Percentiles rank a stretch among this genome's conserved stretches.
Conservation (phyloP, 2,329 filamentous ascomycete species). For the Fusarium graminum region DNA sequence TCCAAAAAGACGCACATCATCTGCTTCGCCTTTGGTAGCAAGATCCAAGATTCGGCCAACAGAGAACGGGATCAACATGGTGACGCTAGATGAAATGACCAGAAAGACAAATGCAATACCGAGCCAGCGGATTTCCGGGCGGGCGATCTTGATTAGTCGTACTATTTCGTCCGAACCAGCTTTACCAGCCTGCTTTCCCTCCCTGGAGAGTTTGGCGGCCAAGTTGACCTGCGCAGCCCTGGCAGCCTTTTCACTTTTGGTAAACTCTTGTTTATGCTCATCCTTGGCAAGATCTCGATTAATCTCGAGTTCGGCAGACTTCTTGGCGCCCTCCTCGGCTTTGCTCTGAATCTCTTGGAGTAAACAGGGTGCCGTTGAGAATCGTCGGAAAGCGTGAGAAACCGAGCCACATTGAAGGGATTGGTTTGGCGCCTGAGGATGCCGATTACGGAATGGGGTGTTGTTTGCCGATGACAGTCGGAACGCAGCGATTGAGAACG, state of each 20-base stretch:
- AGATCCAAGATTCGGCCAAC: constrained; percentile 96
- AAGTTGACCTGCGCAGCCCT: constrained; percentile 92
- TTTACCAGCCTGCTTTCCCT: constrained; percentile 70
- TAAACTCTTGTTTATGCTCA: constrained; percentile 61
- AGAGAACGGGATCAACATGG: constrained; percentile 96
- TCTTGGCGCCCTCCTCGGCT: constrained; percentile 53
- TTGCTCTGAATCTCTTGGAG: constrained; percentile 48
- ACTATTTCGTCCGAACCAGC: constrained; percentile 82
- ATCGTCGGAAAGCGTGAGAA: constrained; percentile 47
- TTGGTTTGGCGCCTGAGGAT: constrained; percentile 11
- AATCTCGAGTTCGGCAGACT: constrained; percentile 49
- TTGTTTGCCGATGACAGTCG: constrained; percentile 33
- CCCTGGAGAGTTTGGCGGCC: constrained; percentile 87
- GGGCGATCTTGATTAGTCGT: constrained; percentile 89
- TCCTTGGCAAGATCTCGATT: constrained; percentile 53
- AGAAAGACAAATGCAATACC: constrained; percentile 85
- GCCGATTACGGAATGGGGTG: constrained; percentile 15
- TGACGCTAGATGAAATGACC: constrained; percentile 89
- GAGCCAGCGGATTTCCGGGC: constrained; percentile 84
- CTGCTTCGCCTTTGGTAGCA: constrained; percentile 78
- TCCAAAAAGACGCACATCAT: constrained; percentile 82
- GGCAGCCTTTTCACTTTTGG: constrained; percentile 84
- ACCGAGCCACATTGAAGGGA: constrained; percentile 27
- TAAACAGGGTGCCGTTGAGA: constrained; percentile 48
- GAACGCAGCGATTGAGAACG: constrained; percentile 47